Percentiles rank a stretch among this genome's conserved stretches.
These are phyloP conservation scores for Phlyctochytrium arcticum DNA, from an alignment of 192 early-diverging fungal genomes.

Conservation along the genomic window DNA sequence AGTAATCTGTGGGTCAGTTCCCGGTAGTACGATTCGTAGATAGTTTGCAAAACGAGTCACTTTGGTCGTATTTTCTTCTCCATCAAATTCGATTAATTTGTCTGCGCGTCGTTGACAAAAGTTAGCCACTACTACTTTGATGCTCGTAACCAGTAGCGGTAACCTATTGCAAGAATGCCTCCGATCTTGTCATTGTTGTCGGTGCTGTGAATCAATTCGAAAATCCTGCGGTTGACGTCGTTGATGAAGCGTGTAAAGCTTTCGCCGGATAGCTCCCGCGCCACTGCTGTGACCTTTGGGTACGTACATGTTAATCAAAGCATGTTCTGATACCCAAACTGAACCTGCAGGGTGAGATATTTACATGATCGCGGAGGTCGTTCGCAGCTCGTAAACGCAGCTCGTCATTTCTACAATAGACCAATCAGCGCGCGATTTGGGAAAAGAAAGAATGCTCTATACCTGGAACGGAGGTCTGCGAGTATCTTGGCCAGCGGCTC, in stretches of 20 bases:
- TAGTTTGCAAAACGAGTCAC: constrained; percentile 78
- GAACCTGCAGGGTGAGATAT: not conserved
- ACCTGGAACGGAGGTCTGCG: constrained; percentile 10
- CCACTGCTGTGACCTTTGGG: constrained; percentile 43
- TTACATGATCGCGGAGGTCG: constrained; percentile 63
- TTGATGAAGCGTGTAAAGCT: constrained; percentile 68
- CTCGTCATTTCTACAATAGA: constrained; percentile 55
- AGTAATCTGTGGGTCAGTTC: constrained; percentile 68
- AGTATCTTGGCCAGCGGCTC: constrained; percentile 13
- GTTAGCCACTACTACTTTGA: not conserved
- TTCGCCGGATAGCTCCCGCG: constrained; percentile 70
- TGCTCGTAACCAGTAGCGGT: not conserved
- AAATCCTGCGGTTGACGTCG: constrained; percentile 76
- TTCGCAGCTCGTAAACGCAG: constrained; percentile 51
- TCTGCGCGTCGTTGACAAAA: constrained; percentile 40
- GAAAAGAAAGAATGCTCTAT: not conserved
- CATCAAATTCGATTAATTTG: constrained; percentile 76
- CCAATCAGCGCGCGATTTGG: not conserved
- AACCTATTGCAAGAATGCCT: constrained; percentile 78
- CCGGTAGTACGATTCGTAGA: constrained; percentile 69
- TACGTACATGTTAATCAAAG: not conserved
- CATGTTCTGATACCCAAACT: not conserved
- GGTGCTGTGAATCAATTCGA: constrained; percentile 70
- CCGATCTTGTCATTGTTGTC: constrained; percentile 77
- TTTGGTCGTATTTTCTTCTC: constrained; percentile 73